Conservation (phyloP, 208 protist species). For the Leptomonas seymouri region DNA sequence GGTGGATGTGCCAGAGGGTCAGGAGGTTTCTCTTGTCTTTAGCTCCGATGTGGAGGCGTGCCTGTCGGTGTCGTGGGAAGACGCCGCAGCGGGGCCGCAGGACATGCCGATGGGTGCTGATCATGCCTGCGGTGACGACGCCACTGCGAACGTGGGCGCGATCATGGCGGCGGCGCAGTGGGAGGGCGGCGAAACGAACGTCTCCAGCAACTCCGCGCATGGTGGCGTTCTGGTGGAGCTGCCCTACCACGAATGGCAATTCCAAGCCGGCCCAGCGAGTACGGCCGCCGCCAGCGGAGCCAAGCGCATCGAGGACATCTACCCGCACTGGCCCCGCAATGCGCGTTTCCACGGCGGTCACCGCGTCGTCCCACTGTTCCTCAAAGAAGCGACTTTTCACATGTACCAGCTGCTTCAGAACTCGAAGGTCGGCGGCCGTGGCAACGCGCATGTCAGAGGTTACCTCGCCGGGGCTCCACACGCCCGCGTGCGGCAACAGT, state of each 20-base stretch:
- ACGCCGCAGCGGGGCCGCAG: not conserved
- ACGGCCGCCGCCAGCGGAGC: constrained; percentile 90
- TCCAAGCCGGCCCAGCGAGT: constrained; percentile 55
- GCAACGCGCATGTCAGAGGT: constrained; percentile 2
- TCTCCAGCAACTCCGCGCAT: not conserved
- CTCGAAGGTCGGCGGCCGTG: constrained; percentile 12
- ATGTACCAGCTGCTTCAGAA: constrained; percentile 27
- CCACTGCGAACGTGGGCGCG: not conserved
- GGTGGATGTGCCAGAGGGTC: constrained; percentile 18
- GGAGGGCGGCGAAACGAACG: not conserved
- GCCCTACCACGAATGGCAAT: constrained; percentile 26
- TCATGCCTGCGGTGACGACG: not conserved
- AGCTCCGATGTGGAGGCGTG: constrained; percentile 22
- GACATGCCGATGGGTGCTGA: not conserved
- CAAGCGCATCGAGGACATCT: constrained; percentile 89
- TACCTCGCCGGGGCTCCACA: constrained; percentile 19
- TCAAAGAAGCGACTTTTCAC: constrained; percentile 16
- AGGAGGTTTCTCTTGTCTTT: constrained; percentile 16
- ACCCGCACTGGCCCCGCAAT: constrained; percentile 85
- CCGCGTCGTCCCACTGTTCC: constrained; percentile 8
- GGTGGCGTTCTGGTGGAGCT: constrained; percentile 14
- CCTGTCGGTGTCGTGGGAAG: constrained; percentile 8
- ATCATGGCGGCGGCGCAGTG: not conserved
- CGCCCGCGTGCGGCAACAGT: constrained; percentile 17
- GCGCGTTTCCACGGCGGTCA: constrained; percentile 18